Evolutionary conservation across 2,329 filamentous ascomycete species (phyloP).

Genomic region (Penicillium freii): DNA sequence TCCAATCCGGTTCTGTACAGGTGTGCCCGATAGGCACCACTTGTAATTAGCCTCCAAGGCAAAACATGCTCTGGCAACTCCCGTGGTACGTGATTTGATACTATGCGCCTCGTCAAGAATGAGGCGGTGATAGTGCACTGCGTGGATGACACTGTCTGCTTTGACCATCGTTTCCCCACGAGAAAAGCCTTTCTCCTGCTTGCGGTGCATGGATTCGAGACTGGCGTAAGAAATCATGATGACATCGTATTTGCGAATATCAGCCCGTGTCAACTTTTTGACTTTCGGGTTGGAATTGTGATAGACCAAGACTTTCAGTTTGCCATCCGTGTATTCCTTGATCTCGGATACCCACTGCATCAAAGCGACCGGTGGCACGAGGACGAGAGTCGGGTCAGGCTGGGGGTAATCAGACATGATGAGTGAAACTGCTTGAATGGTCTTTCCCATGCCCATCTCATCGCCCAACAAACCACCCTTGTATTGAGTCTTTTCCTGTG

Average conservation of each 20-base stretch:
- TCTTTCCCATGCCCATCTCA: constrained; percentile 99
- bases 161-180: constrained; percentile 78
- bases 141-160: constrained; percentile 75
- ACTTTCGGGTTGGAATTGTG: constrained; percentile 83
- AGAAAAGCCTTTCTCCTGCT: constrained; percentile 85
- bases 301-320: constrained; percentile 84
- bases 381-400: constrained; percentile 76
- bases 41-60: constrained; percentile 83
- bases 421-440: constrained; percentile 93
- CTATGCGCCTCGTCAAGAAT: constrained; percentile 95
- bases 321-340: constrained; percentile 75
- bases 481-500: constrained; percentile 81
- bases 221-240: constrained; percentile 89
- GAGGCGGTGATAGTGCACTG: constrained; percentile 81
- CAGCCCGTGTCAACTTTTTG: constrained; percentile 71
- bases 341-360: constrained; percentile 94
- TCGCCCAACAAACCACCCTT: constrained; percentile 89
- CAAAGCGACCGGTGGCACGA: constrained; percentile 87
- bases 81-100: constrained; percentile 84
- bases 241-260: constrained; percentile 81
- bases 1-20: constrained; percentile 93
- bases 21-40: constrained; percentile 94
- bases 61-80: constrained; percentile 93
- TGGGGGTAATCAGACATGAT: constrained; percentile 97
- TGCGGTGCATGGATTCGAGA: constrained; percentile 86